Conservation (phyloP, 2,329 filamentous ascomycete species). For the Claviceps maximensis region DNA sequence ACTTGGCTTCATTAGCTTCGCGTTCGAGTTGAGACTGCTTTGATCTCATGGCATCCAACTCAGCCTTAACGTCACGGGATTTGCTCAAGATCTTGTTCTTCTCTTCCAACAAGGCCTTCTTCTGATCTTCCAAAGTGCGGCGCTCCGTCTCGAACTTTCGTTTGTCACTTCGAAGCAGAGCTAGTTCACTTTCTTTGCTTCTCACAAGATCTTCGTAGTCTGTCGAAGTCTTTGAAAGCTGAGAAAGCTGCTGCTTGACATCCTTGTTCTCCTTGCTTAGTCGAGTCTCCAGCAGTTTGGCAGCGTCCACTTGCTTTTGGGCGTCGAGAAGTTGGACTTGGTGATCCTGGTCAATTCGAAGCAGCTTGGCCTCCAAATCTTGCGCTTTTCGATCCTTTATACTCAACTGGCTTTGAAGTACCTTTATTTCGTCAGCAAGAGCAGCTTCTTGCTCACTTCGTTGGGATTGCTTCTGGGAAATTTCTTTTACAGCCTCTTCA, state of each 20-base stretch:
- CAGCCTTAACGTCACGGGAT: constrained; percentile 74
- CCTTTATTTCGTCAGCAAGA: constrained; percentile 72
- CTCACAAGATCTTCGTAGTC: constrained; percentile 90
- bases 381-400: constrained; percentile 82
- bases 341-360: constrained; percentile 77
- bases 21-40: constrained; percentile 76
- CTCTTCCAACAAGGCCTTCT: constrained; percentile 53
- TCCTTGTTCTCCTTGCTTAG: constrained; percentile 69
- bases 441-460: constrained; percentile 63
- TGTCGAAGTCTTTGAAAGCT: constrained; percentile 81
- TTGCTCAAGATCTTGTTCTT: constrained; percentile 67
- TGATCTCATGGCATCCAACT: constrained; percentile 73
- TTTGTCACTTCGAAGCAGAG: constrained; percentile 71
- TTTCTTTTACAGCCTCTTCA: constrained; percentile 55
- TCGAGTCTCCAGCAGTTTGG: constrained; percentile 62
- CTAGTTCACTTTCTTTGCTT: constrained; percentile 86
- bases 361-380: constrained; percentile 71
- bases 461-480: constrained; percentile 58
- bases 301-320: constrained; percentile 65
- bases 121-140: constrained; percentile 66
- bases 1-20: constrained; percentile 79
- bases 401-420: constrained; percentile 79
- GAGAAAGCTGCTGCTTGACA: constrained; percentile 71
- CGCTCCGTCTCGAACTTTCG: constrained; percentile 74
- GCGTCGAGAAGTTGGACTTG: constrained; percentile 70